Conservation (phyloP, 75 land plant genomes). For the Isoetes taiwanensis region DNA sequence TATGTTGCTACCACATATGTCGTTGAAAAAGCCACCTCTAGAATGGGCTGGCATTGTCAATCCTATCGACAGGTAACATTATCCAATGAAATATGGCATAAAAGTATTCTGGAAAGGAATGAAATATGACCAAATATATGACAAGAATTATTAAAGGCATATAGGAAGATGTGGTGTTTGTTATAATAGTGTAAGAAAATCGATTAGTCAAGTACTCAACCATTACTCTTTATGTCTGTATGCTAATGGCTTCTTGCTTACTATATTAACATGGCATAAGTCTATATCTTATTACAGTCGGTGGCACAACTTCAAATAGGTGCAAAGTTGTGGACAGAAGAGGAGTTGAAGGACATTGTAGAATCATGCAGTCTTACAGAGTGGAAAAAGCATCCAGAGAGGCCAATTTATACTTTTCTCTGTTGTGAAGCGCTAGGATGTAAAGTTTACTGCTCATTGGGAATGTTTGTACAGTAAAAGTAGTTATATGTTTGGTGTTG, state of each 20-base stretch:
- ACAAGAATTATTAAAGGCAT: neutral
- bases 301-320: conserved; percentile 16
- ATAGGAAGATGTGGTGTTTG: no score
- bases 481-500: no score
- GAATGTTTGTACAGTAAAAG: no score
- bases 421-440: conserved; percentile 57
- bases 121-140: neutral
- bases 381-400: conserved; percentile 34
- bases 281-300: conserved; percentile 27
- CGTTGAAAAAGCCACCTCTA: no score
- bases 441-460: no score
- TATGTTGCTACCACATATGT: conserved; percentile 68
- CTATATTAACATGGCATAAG: no score
- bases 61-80: conserved; percentile 29
- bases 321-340: conserved; percentile 29
- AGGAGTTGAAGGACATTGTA: conserved; percentile 56
- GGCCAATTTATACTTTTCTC: conserved; percentile 53
- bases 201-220: no score
- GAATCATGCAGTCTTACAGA: conserved; percentile 39
- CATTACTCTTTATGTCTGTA: no score
- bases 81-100: neutral
- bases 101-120: neutral
- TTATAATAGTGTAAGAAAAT: no score
- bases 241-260: no score
- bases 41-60: conserved; percentile 19